Conservation (phyloP, 192 early-diverging fungal genomes). For the Geranomyces variabilis region DNA sequence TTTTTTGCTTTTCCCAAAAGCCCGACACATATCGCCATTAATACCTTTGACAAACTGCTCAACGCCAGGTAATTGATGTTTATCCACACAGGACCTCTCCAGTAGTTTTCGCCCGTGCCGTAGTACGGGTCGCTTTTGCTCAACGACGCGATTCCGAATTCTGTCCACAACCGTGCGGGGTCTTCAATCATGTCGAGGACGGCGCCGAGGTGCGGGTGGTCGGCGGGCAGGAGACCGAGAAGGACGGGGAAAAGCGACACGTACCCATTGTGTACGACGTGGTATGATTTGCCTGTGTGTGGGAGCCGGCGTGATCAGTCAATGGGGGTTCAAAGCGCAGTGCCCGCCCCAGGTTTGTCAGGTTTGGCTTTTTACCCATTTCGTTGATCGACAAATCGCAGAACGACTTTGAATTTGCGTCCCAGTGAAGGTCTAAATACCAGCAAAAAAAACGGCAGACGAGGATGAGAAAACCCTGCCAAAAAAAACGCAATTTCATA, state of each 20-base stretch:
- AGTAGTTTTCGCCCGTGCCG: slow-evolving; percentile 89
- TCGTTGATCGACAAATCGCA: slow-evolving; percentile 68
- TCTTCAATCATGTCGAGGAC: slow-evolving; percentile 79
- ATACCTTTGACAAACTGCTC: slow-evolving; percentile 69
- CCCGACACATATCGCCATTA: too few species aligned
- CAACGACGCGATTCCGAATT: slow-evolving; percentile 47
- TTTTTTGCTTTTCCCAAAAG: too few species aligned
- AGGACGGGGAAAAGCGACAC: slow-evolving; percentile 83
- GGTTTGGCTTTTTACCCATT: slow-evolving; percentile 28
- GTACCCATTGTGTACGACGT: slow-evolving; percentile 73
- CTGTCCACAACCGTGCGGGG: slow-evolving; percentile 81
- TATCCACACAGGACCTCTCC: slow-evolving; percentile 93
- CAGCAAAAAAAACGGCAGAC: too few species aligned
- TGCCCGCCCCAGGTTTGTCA: too few species aligned
- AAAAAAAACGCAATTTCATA: too few species aligned
- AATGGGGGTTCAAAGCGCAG: too few species aligned
- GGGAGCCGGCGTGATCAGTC: too few species aligned
- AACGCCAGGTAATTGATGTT: slow-evolving; percentile 88
- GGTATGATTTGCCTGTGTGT: slow-evolving; percentile 48
- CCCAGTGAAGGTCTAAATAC: slow-evolving; percentile 77
- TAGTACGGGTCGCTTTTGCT: slow-evolving; percentile 57
- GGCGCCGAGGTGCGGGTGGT: slow-evolving; percentile 70
- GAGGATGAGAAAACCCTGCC: too few species aligned
- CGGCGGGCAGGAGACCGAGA: slow-evolving; percentile 70
- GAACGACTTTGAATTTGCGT: slow-evolving; percentile 58